A percentile compares a stretch with the other conserved stretches of the same genome.
These are phyloP conservation scores for Chytriomyces sp. DNA, from an alignment of 192 early-diverging fungal species.

Conservation along the genomic window DNA sequence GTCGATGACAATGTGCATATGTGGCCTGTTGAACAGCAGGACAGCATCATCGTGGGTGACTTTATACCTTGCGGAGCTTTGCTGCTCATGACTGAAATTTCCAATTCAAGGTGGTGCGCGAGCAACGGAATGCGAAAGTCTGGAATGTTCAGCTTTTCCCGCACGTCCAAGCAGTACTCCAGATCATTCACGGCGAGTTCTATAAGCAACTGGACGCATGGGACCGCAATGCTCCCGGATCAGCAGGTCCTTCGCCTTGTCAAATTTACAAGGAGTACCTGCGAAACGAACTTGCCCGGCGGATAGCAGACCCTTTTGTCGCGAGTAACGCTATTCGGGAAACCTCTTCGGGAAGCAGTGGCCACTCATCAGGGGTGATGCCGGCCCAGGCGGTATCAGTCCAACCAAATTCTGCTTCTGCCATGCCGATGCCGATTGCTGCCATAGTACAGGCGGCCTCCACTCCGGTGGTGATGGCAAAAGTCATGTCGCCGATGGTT, in stretches of 20 bases:
- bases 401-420: not conserved
- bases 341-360: not conserved
- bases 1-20: constrained; percentile 71
- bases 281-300: constrained; percentile 14
- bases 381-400: not conserved
- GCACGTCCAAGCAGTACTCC: constrained; percentile 59
- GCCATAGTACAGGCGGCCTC: not conserved
- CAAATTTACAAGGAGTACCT: constrained; percentile 34
- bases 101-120: constrained; percentile 51
- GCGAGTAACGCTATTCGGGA: not conserved
- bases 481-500: constrained; percentile 1
- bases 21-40: constrained; percentile 76
- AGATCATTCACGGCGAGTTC: constrained; percentile 60
- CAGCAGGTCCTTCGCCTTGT: constrained; percentile 20
- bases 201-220: constrained; percentile 65
- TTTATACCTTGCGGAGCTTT: not conserved
- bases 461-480: not conserved
- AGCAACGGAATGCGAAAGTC: constrained; percentile 47
- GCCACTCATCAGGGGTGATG: not conserved
- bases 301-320: constrained; percentile 19
- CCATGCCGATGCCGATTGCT: not conserved
- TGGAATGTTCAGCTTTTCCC: constrained; percentile 73
- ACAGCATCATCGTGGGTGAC: constrained; percentile 67
- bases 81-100: not conserved
- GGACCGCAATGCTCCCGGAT: constrained; percentile 35